These are phyloP conservation scores for Gentiana macrophylla DNA, from an alignment of 257 asterid species.

Conservation along the genomic window DNA sequence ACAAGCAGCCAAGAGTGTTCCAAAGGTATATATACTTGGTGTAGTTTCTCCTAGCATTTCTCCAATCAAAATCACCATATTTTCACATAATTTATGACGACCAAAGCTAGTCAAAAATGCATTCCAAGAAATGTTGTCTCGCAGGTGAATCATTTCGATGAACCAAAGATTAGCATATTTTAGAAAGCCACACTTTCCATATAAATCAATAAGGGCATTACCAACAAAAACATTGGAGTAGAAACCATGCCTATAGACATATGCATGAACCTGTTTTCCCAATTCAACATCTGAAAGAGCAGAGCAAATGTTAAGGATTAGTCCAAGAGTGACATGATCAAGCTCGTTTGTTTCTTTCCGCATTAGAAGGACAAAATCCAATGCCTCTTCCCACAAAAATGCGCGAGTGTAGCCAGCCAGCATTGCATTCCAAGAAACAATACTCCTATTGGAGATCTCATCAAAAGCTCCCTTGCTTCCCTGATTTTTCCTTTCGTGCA, in stretches of 20 bases:
- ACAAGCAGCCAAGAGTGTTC: conserved; percentile 68
- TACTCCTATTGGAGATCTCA: conserved; percentile 53
- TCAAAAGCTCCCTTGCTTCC: conserved; percentile 50
- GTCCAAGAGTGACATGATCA: conserved; percentile 51
- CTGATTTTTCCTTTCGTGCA: conserved; percentile 36
- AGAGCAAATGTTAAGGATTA: conserved; percentile 51
- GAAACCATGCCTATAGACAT: conserved; percentile 43
- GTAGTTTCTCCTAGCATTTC: conserved; percentile 50
- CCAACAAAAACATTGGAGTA: conserved; percentile 33
- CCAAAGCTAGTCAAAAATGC: conserved; percentile 50
- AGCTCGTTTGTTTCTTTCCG: conserved; percentile 24
- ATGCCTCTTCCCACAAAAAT: conserved; percentile 59
- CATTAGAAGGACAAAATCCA: conserved; percentile 45
- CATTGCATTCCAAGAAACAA: conserved; percentile 75
- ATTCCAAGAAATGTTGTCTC: conserved; percentile 70
- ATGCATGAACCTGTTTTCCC: conserved; percentile 80
- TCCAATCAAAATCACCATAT: conserved; percentile 39
- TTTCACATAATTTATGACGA: conserved; percentile 47
- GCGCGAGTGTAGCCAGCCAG: conserved; percentile 47
- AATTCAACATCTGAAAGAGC: conserved; percentile 47
- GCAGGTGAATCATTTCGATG: conserved; percentile 34
- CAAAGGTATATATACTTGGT: conserved; percentile 62
- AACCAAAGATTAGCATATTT: conserved; percentile 53
- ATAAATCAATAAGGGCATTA: conserved; percentile 67
- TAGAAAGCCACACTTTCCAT: conserved; percentile 67